Conservation (phyloP, 78 protist genomes). For the Bodo saltans region DNA sequence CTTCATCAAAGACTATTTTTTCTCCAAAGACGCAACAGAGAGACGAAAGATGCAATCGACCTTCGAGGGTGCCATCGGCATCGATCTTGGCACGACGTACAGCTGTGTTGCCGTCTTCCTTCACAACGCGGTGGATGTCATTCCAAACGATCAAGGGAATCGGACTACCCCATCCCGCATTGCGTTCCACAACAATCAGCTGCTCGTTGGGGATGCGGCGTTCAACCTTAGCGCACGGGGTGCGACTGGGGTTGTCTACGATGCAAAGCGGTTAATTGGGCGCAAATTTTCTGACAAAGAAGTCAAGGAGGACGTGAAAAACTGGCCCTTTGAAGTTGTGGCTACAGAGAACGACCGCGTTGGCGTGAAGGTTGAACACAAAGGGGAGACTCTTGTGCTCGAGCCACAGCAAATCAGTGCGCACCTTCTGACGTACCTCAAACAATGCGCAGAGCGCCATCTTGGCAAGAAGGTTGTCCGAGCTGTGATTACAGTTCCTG, state of each 20-base stretch:
- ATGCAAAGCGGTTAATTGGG: constrained; percentile 87
- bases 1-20: too few relatives aligned
- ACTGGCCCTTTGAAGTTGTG: constrained; percentile 41
- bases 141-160: constrained; percentile 98
- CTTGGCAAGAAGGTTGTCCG: constrained; percentile 70
- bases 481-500: constrained; percentile 89
- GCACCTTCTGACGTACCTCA: constrained; percentile 86
- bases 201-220: constrained; percentile 92
- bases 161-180: constrained; percentile 95
- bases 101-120: constrained; percentile 88
- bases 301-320: constrained; percentile 81
- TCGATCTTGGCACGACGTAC: constrained; percentile 84
- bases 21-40: too few relatives aligned
- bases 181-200: constrained; percentile 84
- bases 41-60: too few relatives aligned
- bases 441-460: constrained; percentile 80
- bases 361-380: background rate
- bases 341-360: background rate
- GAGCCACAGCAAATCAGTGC: constrained; percentile 82
- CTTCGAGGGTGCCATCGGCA: constrained; percentile 55
- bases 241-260: constrained; percentile 91
- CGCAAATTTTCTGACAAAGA: constrained; percentile 51
- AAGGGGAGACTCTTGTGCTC: constrained; percentile 40
- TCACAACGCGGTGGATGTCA: constrained; percentile 84
- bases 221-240: constrained; percentile 89